phyloP scores from a whole-genome alignment of 108 stramenopile genomes.

The Pseudonitzschia multiseries region DNA sequence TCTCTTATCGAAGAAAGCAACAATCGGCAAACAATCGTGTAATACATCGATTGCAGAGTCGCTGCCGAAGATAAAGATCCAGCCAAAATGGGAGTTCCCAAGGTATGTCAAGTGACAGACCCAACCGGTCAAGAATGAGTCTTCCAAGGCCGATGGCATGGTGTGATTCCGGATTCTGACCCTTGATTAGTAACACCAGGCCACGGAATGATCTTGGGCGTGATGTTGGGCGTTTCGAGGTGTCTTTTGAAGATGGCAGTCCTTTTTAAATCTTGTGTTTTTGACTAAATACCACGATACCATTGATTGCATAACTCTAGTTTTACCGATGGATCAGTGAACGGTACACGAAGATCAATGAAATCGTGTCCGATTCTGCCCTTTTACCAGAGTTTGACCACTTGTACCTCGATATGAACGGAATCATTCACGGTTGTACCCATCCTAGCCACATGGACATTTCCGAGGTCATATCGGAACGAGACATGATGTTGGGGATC shows the following conservation, averaged over 20 bases:
- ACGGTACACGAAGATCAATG: slow-evolving; percentile 99
- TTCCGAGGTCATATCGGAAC: slow-evolving; percentile 84
- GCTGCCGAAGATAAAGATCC: neutral
- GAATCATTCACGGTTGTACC: slow-evolving; percentile 98
- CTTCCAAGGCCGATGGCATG: neutral
- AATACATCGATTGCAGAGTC: neutral
- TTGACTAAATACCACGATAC: neutral
- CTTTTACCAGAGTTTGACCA: slow-evolving; percentile 90
- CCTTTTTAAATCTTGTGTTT: neutral
- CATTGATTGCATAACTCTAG: slow-evolving; percentile 30
- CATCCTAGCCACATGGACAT: slow-evolving; percentile 89
- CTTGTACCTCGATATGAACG: slow-evolving; percentile 99
- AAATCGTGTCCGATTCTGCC: slow-evolving; percentile 90
- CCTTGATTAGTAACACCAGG: neutral
- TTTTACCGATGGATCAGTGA: slow-evolving; percentile 99
- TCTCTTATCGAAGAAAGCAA: too few species aligned
- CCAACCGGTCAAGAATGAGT: neutral
- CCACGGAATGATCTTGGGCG: neutral
- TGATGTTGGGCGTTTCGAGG: neutral
- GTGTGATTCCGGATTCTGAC: neutral
- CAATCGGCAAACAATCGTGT: too few species aligned
- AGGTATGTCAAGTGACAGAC: neutral
- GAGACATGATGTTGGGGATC: slow-evolving; percentile 96
- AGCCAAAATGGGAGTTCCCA: slow-evolving; percentile 13
- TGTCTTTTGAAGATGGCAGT: neutral